These are phyloP conservation scores for Suhomyces pyralidae DNA, from an alignment of 805 yeast genomes.

Conservation along the genomic window DNA sequence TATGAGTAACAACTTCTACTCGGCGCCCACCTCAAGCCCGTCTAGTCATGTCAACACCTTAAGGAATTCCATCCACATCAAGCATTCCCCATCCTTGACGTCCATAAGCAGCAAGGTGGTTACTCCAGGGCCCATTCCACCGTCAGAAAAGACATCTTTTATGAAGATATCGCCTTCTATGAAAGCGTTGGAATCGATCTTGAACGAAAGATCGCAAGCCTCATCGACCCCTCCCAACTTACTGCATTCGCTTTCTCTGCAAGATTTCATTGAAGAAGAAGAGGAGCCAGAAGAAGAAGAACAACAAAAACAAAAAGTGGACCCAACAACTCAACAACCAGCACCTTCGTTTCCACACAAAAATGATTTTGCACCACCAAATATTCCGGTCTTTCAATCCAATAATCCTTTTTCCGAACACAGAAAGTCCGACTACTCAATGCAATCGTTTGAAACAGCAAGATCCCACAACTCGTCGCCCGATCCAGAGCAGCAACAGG, in stretches of 20 bases:
- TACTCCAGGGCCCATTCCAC: neutral
- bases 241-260: slow-evolving; percentile 5
- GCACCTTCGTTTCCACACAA: neutral
- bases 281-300: slow-evolving; percentile 18
- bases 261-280: slow-evolving; percentile 16
- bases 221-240: slow-evolving; percentile 1
- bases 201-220: slow-evolving; percentile 15
- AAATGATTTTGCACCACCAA: neutral
- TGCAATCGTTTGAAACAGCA: slow-evolving; percentile 30
- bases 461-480: slow-evolving; percentile 8
- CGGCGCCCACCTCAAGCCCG: slow-evolving; percentile 18
- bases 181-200: slow-evolving; percentile 37
- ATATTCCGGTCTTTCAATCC: neutral
- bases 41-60: slow-evolving; percentile 25
- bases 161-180: slow-evolving; percentile 42
- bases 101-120: slow-evolving; percentile 15
- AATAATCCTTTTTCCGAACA: slow-evolving; percentile 2
- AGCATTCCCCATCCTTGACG: slow-evolving; percentile 23
- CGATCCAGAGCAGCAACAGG: neutral
- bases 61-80: slow-evolving; percentile 26
- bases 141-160: slow-evolving; percentile 18
- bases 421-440: slow-evolving; percentile 11
- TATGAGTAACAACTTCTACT: slow-evolving; percentile 32
- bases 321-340: slow-evolving; percentile 9
- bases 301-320: slow-evolving; percentile 10